Percentiles rank a stretch among this genome's conserved stretches.
phyloP scores from a whole-genome alignment of 2,329 filamentous ascomycete genomes.

The Alternaria solani region DNA sequence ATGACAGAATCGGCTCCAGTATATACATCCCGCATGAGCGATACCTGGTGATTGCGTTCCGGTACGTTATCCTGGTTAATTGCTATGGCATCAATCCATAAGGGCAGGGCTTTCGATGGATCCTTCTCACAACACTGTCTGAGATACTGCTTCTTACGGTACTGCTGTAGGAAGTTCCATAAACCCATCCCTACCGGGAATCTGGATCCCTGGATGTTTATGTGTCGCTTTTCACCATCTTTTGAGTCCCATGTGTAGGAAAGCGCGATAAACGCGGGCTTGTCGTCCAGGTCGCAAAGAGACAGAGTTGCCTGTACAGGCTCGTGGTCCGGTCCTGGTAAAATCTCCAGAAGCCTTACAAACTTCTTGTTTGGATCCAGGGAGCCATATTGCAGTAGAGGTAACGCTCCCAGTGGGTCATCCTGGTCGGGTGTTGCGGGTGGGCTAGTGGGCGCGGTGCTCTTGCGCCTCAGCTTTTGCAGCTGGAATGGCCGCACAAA shows the following conservation, averaged over 20 bases:
- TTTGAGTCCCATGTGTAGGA: constrained; percentile 28
- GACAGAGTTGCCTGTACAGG: constrained; percentile 7
- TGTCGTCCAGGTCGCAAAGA: constrained; percentile 19
- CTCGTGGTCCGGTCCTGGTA: constrained; percentile 11
- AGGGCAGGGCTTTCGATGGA: neutral
- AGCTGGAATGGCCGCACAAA: constrained; percentile 12
- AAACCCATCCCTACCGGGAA: constrained; percentile 20
- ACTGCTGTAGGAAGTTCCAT: constrained; percentile 25
- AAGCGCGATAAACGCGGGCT: constrained; percentile 18
- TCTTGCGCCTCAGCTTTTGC: constrained; percentile 4
- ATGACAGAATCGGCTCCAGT: constrained; percentile 19
- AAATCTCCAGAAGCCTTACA: constrained; percentile 17
- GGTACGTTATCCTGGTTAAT: constrained; percentile 22
- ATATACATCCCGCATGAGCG: constrained; percentile 24
- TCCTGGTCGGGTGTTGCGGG: neutral
- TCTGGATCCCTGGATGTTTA: constrained; percentile 14
- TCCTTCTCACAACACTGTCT: constrained; percentile 10
- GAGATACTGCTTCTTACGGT: constrained; percentile 14
- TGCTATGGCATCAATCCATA: constrained; percentile 27
- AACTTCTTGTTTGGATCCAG: constrained; percentile 13
- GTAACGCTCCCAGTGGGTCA: neutral
- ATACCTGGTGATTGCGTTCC: constrained; percentile 23
- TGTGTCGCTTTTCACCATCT: constrained; percentile 5
- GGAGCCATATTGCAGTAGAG: constrained; percentile 11
- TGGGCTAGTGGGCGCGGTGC: neutral